Base-by-base conservation (phyloP, 176 grass and related monocot genomes). In the Zizania latifolia region DNA sequence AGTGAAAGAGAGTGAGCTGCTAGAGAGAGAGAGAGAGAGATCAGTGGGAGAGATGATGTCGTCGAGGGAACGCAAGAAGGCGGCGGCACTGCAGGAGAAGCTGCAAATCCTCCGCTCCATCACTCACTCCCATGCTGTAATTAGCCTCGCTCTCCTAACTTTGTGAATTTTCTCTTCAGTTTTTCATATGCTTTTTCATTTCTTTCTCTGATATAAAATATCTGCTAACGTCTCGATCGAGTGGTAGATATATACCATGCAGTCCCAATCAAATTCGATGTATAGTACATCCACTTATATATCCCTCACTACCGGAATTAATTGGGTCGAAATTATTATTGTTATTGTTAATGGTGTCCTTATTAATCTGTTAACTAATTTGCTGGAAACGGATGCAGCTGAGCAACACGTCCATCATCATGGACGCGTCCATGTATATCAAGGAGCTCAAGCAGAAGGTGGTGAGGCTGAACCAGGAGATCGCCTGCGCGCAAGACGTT, bases 361-460 rank as follows among this genome's bases (percentile, higher is more conserved):
- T 45, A 19, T 13, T 15, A 14, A 45, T 14, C n/a, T n/a, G n/a
- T n/a, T n/a, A n/a, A n/a, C n/a, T n/a, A n/a, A n/a, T 45, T 45
- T 16, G 4, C 43, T 16, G 43, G 26, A 21, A 39, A 62, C 78
- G 45, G 36, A 22, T 27, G 31, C 84, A 99, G 96, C 1, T 95
- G 63, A 99, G 78, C 65, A 83, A 95, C 21, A 69, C 96, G 26
- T 92, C 96, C 5, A 95, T 99, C 70, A 86, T 99, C 51, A 58
- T 99, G 73, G 96, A 99, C 78, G 96, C 96, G 24, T 92, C 92
- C 22, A 90, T 81, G 29, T 99, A 99, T 74, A 99, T 99, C 82
- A 82, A 87, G 73, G 96, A 95, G 79, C 68, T 99, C 82, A 94
- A 99, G 85, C 92, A 95, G 82, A 99, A 99, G 68, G 86, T 95